These are phyloP conservation scores for Phoenix dactylifera DNA, from an alignment of 176 grass and related monocot genomes.

Conservation along the genomic window DNA sequence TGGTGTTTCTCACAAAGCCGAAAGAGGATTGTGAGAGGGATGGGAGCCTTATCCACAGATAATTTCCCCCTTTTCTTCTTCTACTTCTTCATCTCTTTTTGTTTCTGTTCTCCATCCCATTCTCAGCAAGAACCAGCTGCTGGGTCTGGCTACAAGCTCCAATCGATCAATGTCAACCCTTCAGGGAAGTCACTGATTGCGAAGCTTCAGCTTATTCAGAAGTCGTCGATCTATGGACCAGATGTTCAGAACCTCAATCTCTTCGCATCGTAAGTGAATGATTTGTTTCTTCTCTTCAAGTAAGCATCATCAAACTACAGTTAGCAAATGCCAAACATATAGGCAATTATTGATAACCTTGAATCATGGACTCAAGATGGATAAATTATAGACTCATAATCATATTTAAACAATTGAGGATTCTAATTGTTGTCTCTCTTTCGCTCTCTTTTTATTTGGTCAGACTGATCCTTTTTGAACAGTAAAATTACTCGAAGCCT, in stretches of 20 bases:
- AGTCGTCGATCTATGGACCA: conserved; percentile 9
- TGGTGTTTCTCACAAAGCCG: no score
- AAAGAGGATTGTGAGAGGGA: no score
- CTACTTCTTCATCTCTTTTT: conserved; percentile 14
- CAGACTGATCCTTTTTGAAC: not conserved
- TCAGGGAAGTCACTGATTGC: conserved; percentile 11
- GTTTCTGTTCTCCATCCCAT: not conserved
- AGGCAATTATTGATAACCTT: no score
- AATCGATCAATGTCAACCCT: conserved; percentile 7
- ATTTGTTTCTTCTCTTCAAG: no score
- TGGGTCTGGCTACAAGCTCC: conserved; percentile 20
- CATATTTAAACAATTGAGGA: no score
- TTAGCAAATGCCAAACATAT: no score
- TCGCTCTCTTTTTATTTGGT: not conserved
- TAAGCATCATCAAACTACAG: no score
- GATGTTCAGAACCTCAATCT: conserved; percentile 34
- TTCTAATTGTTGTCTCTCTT: no score
- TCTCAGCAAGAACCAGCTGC: not conserved
- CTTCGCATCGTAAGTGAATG: conserved; percentile 39
- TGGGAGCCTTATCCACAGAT: no score
- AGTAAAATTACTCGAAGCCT: conserved; percentile 6
- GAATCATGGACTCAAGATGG: no score
- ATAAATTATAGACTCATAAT: no score
- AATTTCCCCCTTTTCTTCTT: not conserved
- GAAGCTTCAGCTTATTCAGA: conserved; percentile 3